Evolutionary conservation across 371 early-diverging fungal genomes (phyloP).

Genomic region (Haplosporangium sp.): DNA sequence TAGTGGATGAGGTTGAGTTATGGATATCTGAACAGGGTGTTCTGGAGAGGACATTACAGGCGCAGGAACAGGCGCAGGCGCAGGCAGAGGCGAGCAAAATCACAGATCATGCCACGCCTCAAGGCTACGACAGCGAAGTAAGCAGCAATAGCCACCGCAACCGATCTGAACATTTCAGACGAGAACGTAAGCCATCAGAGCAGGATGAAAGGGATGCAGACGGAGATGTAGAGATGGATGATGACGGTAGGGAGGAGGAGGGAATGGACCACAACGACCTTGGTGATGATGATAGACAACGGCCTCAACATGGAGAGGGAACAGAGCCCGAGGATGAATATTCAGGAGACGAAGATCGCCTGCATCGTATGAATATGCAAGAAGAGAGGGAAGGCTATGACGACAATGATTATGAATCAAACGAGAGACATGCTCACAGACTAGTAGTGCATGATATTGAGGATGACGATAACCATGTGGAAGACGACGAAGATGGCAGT

Average conservation of each 20-base stretch:
- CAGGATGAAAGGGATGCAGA: slow-evolving; percentile 9
- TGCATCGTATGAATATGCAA: slow-evolving; percentile 8
- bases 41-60: slow-evolving; percentile 11
- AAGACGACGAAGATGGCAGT: slow-evolving; percentile 16
- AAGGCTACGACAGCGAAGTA: slow-evolving; percentile 24
- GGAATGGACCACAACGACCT: background rate
- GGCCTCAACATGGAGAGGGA: no score
- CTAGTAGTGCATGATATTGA: background rate
- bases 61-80: slow-evolving; percentile 2
- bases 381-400: background rate
- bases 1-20: slow-evolving; percentile 71
- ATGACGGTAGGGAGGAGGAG: slow-evolving; percentile 7
- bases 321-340: background rate
- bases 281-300: slow-evolving; percentile 10
- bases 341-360: slow-evolving; percentile 13
- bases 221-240: slow-evolving; percentile 22
- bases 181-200: background rate
- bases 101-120: slow-evolving; percentile 3
- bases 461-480: slow-evolving; percentile 11
- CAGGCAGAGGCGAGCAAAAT: background rate
- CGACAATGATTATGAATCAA: slow-evolving; percentile 1
- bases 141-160: slow-evolving; percentile 25
- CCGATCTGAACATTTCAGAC: background rate
- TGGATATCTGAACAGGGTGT: slow-evolving; percentile 51
- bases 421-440: no score